A percentile compares a stretch with the other conserved stretches of the same genome.
Conservation (phyloP, 2,329 filamentous ascomycete genomes). For the Didymella segeticola region DNA sequence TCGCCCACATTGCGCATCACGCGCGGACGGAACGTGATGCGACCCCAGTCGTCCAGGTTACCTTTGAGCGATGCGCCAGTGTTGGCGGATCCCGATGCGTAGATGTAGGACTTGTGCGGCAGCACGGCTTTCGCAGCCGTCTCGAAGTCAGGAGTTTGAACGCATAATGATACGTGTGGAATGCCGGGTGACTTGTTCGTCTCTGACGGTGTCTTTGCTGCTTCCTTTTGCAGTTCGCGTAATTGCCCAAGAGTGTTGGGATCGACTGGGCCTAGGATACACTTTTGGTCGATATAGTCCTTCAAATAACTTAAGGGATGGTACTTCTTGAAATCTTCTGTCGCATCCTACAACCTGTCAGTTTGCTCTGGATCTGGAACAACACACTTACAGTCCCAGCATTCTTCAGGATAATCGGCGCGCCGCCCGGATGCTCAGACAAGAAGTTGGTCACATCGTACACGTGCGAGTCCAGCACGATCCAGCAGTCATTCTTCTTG, state of each 20-base stretch:
- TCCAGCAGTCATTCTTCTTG: slow-evolving; percentile 60
- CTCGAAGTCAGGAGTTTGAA: slow-evolving; percentile 44
- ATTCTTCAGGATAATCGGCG: slow-evolving; percentile 48
- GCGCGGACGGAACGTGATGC: slow-evolving; percentile 45
- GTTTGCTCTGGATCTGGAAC: not conserved
- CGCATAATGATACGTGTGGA: slow-evolving; percentile 40
- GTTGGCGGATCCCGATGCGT: slow-evolving; percentile 46
- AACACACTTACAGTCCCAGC: slow-evolving; percentile 53
- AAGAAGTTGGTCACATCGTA: slow-evolving; percentile 72
- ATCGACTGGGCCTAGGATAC: slow-evolving; percentile 38
- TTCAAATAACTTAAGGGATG: slow-evolving; percentile 42
- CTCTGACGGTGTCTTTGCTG: slow-evolving; percentile 24
- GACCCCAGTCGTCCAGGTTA: slow-evolving; percentile 46
- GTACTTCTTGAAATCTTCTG: slow-evolving; percentile 45
- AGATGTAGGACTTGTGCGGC: slow-evolving; percentile 43
- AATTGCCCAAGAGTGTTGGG: slow-evolving; percentile 42
- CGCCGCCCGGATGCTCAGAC: slow-evolving; percentile 66
- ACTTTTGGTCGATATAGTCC: slow-evolving; percentile 37
- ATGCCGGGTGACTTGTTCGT: slow-evolving; percentile 31
- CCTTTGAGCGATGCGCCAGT: slow-evolving; percentile 38
- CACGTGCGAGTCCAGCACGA: slow-evolving; percentile 71
- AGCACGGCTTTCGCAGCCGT: slow-evolving; percentile 40
- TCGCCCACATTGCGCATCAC: slow-evolving; percentile 47
- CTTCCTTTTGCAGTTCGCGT: slow-evolving; percentile 30
- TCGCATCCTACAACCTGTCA: slow-evolving; percentile 39